These are phyloP conservation scores for Malus hybrid DNA, from an alignment of 331 rosid species.

Conservation along the genomic window DNA sequence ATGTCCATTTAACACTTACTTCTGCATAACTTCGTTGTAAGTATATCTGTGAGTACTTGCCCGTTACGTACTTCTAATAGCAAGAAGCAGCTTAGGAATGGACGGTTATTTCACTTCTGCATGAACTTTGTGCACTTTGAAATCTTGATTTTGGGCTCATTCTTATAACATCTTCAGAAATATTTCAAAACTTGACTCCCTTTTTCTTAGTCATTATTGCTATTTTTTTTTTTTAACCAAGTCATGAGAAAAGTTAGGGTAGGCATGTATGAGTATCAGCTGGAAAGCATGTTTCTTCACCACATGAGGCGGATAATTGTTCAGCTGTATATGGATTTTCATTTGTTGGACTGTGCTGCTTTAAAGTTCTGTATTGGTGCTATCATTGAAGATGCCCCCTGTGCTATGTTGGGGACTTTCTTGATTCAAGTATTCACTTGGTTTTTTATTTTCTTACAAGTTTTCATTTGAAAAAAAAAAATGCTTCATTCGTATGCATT, in stretches of 20 bases:
- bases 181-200: neutral
- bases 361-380: too few relatives aligned
- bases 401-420: too few relatives aligned
- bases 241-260: constrained; percentile 70
- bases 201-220: neutral
- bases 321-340: too few relatives aligned
- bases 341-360: too few relatives aligned
- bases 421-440: too few relatives aligned
- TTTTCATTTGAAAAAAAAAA: too few relatives aligned
- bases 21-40: neutral
- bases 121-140: neutral
- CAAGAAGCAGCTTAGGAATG: neutral
- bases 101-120: neutral
- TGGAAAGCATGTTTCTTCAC: constrained; percentile 90
- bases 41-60: neutral
- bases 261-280: constrained; percentile 89
- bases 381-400: too few relatives aligned
- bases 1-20: neutral
- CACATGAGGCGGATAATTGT: constrained; percentile 21
- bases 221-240: constrained; percentile 23
- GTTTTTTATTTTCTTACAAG: too few relatives aligned
- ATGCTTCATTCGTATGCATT: too few relatives aligned
- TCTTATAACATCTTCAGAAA: neutral
- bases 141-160: neutral
- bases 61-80: neutral